A percentile compares a stretch with the other conserved stretches of the same genome.
Evolutionary conservation across 2,329 filamentous ascomycete species (phyloP).

Genomic region (Pseudogymnoascus sp.): DNA sequence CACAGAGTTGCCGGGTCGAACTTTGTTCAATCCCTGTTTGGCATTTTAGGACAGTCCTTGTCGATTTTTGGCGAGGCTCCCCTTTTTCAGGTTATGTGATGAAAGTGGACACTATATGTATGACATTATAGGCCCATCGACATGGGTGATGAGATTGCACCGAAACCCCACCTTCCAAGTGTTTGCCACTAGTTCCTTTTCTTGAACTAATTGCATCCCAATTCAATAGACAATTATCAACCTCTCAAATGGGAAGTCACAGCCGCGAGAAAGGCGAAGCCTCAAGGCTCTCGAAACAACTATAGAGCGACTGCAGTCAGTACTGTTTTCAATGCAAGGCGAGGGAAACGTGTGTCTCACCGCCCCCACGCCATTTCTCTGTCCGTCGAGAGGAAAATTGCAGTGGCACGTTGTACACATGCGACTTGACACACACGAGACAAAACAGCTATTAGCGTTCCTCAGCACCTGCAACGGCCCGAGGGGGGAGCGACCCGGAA

Average conservation of each 20-base stretch:
- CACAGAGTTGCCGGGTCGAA: neutral
- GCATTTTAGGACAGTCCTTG: neutral
- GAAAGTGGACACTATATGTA: constrained; percentile 7
- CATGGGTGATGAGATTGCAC: constrained; percentile 4
- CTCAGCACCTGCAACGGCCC: constrained; percentile 6
- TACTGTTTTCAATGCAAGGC: neutral
- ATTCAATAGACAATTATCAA: neutral
- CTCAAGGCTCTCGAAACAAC: neutral
- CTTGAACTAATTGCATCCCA: neutral
- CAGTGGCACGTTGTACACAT: constrained; percentile 1
- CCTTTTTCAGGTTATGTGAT: neutral
- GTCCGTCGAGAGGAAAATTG: neutral
- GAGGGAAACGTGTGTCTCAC: neutral
- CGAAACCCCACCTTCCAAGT: neutral
- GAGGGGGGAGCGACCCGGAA: neutral
- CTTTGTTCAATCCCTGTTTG: neutral
- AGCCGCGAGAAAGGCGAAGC: neutral
- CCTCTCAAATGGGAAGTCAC: neutral
- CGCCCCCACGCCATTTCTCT: neutral
- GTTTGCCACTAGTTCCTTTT: neutral
- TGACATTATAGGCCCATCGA: constrained; percentile 2
- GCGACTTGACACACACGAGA: neutral
- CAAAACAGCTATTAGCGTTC: neutral
- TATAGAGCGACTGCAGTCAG: neutral
- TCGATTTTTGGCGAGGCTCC: neutral